A percentile compares a stretch with the other conserved stretches of the same genome.
These are phyloP conservation scores for Colletotrichum spinosum DNA, from an alignment of 2,329 filamentous ascomycete genomes.

Conservation along the genomic window DNA sequence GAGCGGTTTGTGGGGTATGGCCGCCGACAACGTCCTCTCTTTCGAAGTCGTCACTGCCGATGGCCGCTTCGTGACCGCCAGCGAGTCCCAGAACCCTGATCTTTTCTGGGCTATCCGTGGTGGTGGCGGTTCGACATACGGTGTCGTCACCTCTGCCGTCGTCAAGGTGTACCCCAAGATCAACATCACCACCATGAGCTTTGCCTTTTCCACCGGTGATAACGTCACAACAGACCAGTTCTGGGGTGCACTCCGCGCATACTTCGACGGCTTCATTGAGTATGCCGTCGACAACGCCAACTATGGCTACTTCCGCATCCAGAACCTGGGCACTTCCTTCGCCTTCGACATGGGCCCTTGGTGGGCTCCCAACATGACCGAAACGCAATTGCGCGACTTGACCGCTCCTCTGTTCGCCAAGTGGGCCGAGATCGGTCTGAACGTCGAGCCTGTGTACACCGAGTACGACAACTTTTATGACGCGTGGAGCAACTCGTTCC, in stretches of 20 bases:
- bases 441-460: conserved; percentile 41
- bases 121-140: conserved; percentile 56
- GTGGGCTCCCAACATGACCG: conserved; percentile 44
- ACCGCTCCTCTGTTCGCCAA: conserved; percentile 48
- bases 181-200: conserved; percentile 54
- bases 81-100: conserved; percentile 64
- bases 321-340: conserved; percentile 43
- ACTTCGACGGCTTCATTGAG: conserved; percentile 43
- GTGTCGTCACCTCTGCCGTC: conserved; percentile 66
- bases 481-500: conserved; percentile 44
- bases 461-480: conserved; percentile 43
- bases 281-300: conserved; percentile 42
- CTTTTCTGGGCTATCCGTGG: conserved; percentile 75
- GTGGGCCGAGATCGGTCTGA: conserved; percentile 46
- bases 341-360: conserved; percentile 47
- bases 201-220: conserved; percentile 50
- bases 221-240: conserved; percentile 42
- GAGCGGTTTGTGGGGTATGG: conserved; percentile 66
- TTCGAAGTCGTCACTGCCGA: conserved; percentile 66
- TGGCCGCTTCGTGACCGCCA: conserved; percentile 63
- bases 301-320: conserved; percentile 43
- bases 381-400: conserved; percentile 49
- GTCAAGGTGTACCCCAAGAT: conserved; percentile 60
- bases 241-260: conserved; percentile 44
- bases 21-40: conserved; percentile 70